These are phyloP conservation scores for Gymnopilus dilepis DNA, from an alignment of 768 basidiomycete species.

Conservation along the genomic window DNA sequence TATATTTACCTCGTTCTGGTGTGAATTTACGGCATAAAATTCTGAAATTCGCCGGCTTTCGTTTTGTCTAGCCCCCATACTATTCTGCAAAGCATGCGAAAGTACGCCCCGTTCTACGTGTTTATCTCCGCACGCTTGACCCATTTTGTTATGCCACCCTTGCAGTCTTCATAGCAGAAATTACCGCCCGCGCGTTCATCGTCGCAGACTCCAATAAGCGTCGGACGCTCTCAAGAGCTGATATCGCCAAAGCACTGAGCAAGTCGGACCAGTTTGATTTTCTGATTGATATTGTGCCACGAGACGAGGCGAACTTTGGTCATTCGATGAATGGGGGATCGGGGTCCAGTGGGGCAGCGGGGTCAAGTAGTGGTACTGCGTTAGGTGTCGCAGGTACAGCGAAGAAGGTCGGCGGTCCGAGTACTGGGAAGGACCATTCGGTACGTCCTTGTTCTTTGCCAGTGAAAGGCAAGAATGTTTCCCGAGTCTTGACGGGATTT, in stretches of 20 bases:
- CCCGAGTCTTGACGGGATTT: not conserved
- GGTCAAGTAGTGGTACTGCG: not conserved
- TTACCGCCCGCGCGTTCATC: conserved; percentile 94
- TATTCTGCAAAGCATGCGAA: conserved; percentile 99
- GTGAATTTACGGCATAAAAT: conserved; percentile 14
- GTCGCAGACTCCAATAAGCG: conserved; percentile 96
- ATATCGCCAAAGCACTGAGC: conserved; percentile 90
- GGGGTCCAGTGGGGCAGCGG: not conserved
- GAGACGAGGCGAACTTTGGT: conserved; percentile 65
- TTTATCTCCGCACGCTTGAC: not conserved
- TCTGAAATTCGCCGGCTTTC: not conserved
- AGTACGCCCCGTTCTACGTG: conserved; percentile 58
- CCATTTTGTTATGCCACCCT: not conserved
- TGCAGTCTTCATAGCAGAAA: conserved; percentile 96
- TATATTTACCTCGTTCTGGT: conserved; percentile 44
- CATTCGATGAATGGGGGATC: not conserved
- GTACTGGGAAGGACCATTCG: not conserved
- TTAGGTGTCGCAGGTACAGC: not conserved
- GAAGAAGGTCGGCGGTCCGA: not conserved
- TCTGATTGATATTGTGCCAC: conserved; percentile 92
- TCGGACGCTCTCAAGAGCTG: conserved; percentile 90
- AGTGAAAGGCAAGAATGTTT: too few species aligned
- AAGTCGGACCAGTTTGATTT: conserved; percentile 98
- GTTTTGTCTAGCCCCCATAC: conserved; percentile 71
- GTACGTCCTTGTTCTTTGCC: not conserved